Conservation (phyloP, 2,329 filamentous ascomycete species). For the Arthrobotrys pseudoclavata region DNA sequence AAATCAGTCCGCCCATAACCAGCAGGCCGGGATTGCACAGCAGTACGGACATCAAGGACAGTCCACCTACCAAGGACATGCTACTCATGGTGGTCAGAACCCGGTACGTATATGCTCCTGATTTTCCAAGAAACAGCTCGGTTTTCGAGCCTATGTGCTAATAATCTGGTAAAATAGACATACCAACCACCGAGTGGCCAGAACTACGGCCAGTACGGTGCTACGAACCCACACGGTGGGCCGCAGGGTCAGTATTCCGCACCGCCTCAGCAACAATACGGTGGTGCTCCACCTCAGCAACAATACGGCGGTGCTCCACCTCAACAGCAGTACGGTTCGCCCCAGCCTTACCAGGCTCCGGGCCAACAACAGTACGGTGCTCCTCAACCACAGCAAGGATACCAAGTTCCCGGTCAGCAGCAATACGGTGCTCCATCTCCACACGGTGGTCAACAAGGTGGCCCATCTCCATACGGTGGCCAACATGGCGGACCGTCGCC, state of each 20-base stretch:
- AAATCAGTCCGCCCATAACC: constrained; percentile 38
- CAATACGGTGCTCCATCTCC: constrained; percentile 60
- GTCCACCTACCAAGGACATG: constrained; percentile 47
- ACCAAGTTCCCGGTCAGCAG: constrained; percentile 55
- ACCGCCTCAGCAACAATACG: constrained; percentile 43
- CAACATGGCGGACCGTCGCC: constrained; percentile 40
- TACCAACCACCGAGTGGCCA: constrained; percentile 47
- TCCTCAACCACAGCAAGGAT: constrained; percentile 26
- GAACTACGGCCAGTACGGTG: constrained; percentile 45
- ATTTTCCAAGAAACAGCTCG: background rate
- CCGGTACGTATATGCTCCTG: constrained; percentile 28
- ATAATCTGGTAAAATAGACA: constrained; percentile 25
- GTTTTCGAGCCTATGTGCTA: constrained; percentile 2
- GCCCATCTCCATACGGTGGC: constrained; percentile 19
- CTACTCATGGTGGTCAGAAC: constrained; percentile 52
- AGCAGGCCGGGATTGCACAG: constrained; percentile 52
- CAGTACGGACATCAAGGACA: constrained; percentile 59
- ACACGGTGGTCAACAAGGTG: constrained; percentile 36
- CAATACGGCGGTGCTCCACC: constrained; percentile 47
- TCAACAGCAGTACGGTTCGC: constrained; percentile 53
- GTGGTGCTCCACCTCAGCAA: constrained; percentile 39
- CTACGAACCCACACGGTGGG: constrained; percentile 33
- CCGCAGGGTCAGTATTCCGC: constrained; percentile 42
- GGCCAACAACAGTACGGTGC: constrained; percentile 20
- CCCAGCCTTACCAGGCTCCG: constrained; percentile 59